Percentiles rank a stretch among this genome's conserved stretches.
These are phyloP conservation scores for Wickerhamomyces bovis DNA, from an alignment of 805 yeast genomes.

Conservation along the genomic window DNA sequence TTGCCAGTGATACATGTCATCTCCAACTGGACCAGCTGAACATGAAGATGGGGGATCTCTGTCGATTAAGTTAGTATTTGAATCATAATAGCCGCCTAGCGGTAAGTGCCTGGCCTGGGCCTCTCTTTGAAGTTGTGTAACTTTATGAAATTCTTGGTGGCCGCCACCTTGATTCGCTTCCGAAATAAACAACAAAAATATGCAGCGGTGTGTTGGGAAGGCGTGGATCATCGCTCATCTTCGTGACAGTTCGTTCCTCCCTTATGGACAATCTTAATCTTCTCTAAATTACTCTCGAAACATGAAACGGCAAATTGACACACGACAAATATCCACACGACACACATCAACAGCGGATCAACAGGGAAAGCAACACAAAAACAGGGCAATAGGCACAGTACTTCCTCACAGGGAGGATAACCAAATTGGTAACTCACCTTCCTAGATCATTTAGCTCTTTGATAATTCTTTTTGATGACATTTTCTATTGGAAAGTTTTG, in stretches of 20 bases:
- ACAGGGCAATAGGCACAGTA: not conserved
- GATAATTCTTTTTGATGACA: slow-evolving; percentile 87
- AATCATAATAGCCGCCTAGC: no score
- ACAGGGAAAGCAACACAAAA: not conserved
- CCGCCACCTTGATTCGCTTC: not conserved
- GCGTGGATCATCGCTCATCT: no score
- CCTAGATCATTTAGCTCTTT: slow-evolving; percentile 95
- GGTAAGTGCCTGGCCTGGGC: no score
- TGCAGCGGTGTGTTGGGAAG: no score
- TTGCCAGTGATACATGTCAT: slow-evolving; percentile 98
- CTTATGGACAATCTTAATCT: not conserved
- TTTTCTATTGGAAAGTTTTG: slow-evolving; percentile 1
- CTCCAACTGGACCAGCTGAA: slow-evolving; percentile 98
- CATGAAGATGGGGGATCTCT: slow-evolving; percentile 99
- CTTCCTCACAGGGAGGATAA: not conserved
- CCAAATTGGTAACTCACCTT: slow-evolving; percentile 50
- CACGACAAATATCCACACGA: no score
- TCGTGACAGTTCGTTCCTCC: not conserved
- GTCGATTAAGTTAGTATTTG: slow-evolving; percentile 15
- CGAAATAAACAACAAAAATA: not conserved
- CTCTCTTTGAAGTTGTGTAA: no score
- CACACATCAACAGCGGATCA: not conserved
- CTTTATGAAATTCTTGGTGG: not conserved
- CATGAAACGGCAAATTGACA: not conserved
- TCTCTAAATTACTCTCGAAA: not conserved